Evolutionary conservation across 2,329 filamentous ascomycete species (phyloP).

Genomic region (Chrysoporthe austroafricana): DNA sequence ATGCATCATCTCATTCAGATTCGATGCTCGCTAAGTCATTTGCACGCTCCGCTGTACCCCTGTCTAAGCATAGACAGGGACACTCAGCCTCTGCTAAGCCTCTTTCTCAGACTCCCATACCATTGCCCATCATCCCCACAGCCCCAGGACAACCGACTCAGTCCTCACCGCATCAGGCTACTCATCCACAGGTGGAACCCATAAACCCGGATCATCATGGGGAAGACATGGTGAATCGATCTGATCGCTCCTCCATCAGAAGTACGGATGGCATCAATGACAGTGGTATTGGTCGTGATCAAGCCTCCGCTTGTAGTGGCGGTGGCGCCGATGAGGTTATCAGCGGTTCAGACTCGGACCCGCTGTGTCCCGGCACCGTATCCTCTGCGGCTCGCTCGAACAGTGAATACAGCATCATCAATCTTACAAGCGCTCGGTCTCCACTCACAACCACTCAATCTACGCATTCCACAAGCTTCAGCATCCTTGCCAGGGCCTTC

Average conservation of each 20-base stretch:
- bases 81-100: background rate
- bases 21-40: background rate
- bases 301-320: background rate
- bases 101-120: background rate
- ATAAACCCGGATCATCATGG: background rate
- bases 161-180: background rate
- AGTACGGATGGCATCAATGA: background rate
- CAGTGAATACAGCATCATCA: background rate
- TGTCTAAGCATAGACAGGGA: background rate
- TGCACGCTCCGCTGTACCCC: background rate
- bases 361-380: background rate
- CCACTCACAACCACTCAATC: background rate
- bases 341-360: background rate
- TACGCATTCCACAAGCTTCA: background rate
- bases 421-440: background rate
- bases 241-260: background rate
- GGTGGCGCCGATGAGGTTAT: background rate
- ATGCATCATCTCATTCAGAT: background rate
- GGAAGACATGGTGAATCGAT: background rate
- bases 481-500: background rate
- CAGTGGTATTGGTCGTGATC: background rate
- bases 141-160: background rate
- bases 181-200: background rate
- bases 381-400: background rate
- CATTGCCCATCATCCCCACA: background rate